Evolutionary conservation across 2,329 filamentous ascomycete genomes (phyloP).

Genomic region (Rhynchosporium secalis): DNA sequence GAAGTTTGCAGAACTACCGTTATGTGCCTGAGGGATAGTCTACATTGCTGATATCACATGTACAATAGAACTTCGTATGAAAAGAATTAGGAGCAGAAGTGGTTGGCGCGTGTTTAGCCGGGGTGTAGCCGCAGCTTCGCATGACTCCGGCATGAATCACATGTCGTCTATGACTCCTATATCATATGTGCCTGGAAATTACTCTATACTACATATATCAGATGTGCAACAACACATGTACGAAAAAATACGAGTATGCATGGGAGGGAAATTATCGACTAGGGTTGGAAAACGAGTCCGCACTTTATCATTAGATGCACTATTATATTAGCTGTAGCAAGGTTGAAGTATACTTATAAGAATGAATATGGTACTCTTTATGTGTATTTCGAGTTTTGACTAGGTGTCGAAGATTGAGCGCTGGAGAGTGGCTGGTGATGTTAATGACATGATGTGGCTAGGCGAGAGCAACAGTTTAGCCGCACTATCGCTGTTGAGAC

Average conservation of each 20-base stretch:
- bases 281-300: too few relatives aligned
- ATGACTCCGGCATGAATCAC: neutral
- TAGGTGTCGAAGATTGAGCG: neutral
- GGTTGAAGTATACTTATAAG: too few relatives aligned
- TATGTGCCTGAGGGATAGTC: too few relatives aligned
- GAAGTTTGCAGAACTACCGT: too few relatives aligned
- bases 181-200: neutral
- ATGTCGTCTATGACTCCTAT: neutral
- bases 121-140: neutral
- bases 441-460: neutral
- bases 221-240: neutral
- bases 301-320: too few relatives aligned
- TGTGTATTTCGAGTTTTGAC: too few relatives aligned
- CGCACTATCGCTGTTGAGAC: too few relatives aligned
- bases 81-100: neutral
- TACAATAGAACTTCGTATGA: neutral
- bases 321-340: too few relatives aligned
- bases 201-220: conserved; percentile 2
- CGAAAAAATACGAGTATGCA: too few relatives aligned
- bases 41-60: neutral
- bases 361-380: too few relatives aligned
- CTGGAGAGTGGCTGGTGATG: neutral
- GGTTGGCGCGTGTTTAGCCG: neutral
- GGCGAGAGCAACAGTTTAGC: neutral
- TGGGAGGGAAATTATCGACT: too few relatives aligned